phyloP scores from a whole-genome alignment of 306 rosid species.

The Cicer chorassanicum region DNA sequence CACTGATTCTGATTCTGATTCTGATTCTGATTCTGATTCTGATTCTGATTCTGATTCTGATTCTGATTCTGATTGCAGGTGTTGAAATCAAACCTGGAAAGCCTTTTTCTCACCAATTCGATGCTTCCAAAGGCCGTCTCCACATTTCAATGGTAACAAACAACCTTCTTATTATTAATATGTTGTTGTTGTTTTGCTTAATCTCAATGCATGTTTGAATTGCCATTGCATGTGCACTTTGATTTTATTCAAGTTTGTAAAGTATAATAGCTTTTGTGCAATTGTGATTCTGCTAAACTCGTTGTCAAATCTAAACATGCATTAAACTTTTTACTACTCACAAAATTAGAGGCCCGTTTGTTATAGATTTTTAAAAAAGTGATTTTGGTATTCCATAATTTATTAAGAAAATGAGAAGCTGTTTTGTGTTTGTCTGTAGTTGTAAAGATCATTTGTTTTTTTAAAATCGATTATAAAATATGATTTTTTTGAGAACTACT shows the following conservation, averaged over 20 bases:
- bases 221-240: neutral
- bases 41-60: no score
- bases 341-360: neutral
- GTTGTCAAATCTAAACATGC: neutral
- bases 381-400: no score
- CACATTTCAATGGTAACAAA: slow-evolving; percentile 77
- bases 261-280: neutral
- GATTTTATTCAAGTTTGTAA: neutral
- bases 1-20: neutral
- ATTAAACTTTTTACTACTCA: neutral
- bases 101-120: slow-evolving; percentile 63
- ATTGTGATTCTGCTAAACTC: neutral
- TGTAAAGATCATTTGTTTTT: no score
- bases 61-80: slow-evolving; percentile 47
- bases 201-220: neutral
- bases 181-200: neutral
- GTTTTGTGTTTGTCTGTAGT: no score
- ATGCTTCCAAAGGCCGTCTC: slow-evolving; percentile 71
- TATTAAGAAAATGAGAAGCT: no score
- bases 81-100: slow-evolving; percentile 87
- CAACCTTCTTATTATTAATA: neutral
- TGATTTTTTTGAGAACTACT: no score
- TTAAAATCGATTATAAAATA: no score
- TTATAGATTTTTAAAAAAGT: no score
- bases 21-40: no score